phyloP scores from a whole-genome alignment of 176 grass and related monocot species.

The Elaeis guineensis region DNA sequence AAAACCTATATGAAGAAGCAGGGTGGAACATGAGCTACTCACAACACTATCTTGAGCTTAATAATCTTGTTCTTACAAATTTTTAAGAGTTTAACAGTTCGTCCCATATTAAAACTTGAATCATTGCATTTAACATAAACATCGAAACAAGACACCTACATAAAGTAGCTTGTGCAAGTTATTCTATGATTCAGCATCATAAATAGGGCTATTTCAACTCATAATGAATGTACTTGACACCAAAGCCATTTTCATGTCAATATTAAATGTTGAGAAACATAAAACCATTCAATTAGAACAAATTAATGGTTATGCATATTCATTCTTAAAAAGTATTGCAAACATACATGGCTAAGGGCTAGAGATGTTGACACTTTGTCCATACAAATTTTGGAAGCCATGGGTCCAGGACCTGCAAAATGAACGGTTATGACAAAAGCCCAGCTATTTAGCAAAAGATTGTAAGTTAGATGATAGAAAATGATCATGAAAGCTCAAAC shows the following conservation, averaged over 20 bases:
- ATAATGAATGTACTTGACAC: too few relatives aligned
- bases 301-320: constrained; percentile 11
- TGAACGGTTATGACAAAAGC: constrained; percentile 4
- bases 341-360: constrained; percentile 63
- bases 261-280: not conserved
- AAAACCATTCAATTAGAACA: not conserved
- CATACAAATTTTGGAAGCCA: constrained; percentile 83
- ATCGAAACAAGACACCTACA: not conserved
- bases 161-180: not conserved
- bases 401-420: constrained; percentile 65
- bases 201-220: too few relatives aligned
- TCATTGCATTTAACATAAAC: too few relatives aligned
- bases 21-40: too few relatives aligned
- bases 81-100: too few relatives aligned
- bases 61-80: too few relatives aligned
- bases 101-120: too few relatives aligned
- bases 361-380: constrained; percentile 83
- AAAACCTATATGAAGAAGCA: too few relatives aligned
- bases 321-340: constrained; percentile 17
- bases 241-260: too few relatives aligned
- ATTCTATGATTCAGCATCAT: too few relatives aligned
- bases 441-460: constrained; percentile 10
- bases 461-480: constrained; percentile 8
- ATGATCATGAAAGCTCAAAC: constrained; percentile 23
- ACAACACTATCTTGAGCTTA: too few relatives aligned